These are phyloP conservation scores for Alternaria novae-zelandiae DNA, from an alignment of 2,329 filamentous ascomycete species.

Conservation along the genomic window DNA sequence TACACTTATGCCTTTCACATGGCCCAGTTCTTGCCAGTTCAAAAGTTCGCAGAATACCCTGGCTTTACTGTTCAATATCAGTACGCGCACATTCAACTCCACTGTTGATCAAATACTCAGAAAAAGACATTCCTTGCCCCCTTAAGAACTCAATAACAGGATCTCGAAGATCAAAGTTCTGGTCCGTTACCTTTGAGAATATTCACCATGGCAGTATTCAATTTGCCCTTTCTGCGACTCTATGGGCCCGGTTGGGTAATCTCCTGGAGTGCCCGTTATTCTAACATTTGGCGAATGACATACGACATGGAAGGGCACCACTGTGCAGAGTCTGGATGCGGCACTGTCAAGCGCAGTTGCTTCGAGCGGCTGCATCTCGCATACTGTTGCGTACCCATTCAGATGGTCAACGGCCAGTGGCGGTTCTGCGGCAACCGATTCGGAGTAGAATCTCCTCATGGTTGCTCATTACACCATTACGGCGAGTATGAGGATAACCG, in stretches of 20 bases:
- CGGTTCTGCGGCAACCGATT: background rate
- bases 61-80: background rate
- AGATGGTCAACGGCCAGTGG: background rate
- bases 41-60: background rate
- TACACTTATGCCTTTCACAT: background rate
- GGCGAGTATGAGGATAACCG: background rate
- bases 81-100: background rate
- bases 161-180: background rate
- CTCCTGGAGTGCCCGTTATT: background rate
- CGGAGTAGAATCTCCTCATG: background rate
- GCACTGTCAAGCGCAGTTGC: background rate
- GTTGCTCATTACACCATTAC: background rate
- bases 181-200: background rate
- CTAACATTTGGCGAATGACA: background rate
- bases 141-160: background rate
- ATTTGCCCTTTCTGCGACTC: background rate
- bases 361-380: background rate
- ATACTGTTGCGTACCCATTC: background rate
- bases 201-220: background rate
- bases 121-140: background rate
- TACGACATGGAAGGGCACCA: background rate
- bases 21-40: background rate
- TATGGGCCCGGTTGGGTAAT: background rate
- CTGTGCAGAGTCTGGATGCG: background rate
- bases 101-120: background rate